Conservation (phyloP, 2,329 filamentous ascomycete species). For the Alternaria postmessia region DNA sequence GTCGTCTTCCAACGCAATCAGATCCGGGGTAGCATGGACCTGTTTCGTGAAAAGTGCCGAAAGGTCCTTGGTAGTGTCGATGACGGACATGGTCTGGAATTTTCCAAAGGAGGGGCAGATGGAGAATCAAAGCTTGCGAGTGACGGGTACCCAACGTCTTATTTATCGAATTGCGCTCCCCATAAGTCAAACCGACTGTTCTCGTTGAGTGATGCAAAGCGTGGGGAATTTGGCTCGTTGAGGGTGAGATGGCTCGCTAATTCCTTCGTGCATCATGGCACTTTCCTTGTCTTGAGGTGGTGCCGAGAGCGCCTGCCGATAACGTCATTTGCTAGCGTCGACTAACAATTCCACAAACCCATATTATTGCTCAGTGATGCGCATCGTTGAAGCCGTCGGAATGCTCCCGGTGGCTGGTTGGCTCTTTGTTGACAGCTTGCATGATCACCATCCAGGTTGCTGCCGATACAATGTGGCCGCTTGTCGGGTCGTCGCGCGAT, state of each 20-base stretch:
- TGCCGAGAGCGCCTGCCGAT: constrained; percentile 26
- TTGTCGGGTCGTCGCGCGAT: background rate
- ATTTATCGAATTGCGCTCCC: constrained; percentile 26
- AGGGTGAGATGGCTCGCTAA: constrained; percentile 22
- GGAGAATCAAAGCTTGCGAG: constrained; percentile 4
- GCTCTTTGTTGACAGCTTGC: constrained; percentile 13
- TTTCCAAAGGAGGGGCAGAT: constrained; percentile 15
- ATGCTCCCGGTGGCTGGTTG: constrained; percentile 9
- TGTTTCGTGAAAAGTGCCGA: constrained; percentile 75
- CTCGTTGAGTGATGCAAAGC: constrained; percentile 25
- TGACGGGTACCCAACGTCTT: constrained; percentile 27
- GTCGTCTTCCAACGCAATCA: constrained; percentile 76
- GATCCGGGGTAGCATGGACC: constrained; percentile 72
- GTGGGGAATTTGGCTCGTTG: constrained; percentile 30
- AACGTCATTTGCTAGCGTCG: constrained; percentile 27
- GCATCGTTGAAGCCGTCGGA: constrained; percentile 11
- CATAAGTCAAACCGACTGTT: constrained; percentile 24
- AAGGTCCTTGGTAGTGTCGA: constrained; percentile 77
- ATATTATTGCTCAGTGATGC: constrained; percentile 29
- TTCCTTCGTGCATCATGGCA: constrained; percentile 13
- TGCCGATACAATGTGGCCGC: constrained; percentile 9
- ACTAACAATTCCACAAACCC: constrained; percentile 14
- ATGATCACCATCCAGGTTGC: constrained; percentile 15
- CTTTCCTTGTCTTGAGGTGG: constrained; percentile 17
- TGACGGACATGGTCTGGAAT: constrained; percentile 63